Evolutionary conservation across 129 eudicot genomes (phyloP).

Genomic region (Flaveria brownii): DNA sequence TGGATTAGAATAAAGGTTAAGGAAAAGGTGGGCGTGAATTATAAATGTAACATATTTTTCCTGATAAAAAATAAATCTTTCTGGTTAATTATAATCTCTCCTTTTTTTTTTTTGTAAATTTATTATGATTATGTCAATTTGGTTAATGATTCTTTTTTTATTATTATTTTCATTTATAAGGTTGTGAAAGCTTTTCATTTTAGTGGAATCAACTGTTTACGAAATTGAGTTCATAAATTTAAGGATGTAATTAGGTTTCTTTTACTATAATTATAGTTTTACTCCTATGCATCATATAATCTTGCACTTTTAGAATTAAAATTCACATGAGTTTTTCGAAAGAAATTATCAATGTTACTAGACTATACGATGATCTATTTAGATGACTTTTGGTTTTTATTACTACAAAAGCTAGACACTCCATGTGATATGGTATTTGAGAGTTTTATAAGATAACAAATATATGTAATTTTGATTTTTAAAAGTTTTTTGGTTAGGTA

Average conservation of each 20-base stretch:
- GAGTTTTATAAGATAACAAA: neutral
- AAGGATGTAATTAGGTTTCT: too few relatives aligned
- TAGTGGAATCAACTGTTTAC: neutral
- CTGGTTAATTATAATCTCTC: neutral
- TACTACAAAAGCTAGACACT: too few relatives aligned
- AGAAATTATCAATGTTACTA: too few relatives aligned
- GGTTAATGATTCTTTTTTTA: neutral
- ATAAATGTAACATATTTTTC: slow-evolving; percentile 21
- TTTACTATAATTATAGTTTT: too few relatives aligned
- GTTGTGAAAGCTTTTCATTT: neutral
- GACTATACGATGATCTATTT: too few relatives aligned
- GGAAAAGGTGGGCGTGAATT: slow-evolving; percentile 24
- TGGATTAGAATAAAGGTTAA: slow-evolving; percentile 31
- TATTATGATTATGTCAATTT: neutral
- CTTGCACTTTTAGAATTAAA: too few relatives aligned
- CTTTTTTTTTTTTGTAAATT: neutral
- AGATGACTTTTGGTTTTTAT: too few relatives aligned
- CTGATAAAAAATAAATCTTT: slow-evolving; percentile 9
- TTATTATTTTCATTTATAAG: neutral
- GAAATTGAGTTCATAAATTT: neutral
- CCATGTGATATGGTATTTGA: neutral
- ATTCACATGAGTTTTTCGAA: too few relatives aligned
- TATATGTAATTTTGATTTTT: neutral
- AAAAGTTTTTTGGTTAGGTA: too few relatives aligned
- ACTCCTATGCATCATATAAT: too few relatives aligned